Percentiles rank a stretch among this genome's conserved stretches.
These are phyloP conservation scores for Phytophthora crassamura DNA, from an alignment of 352 stramenopile genomes.

Conservation along the genomic window DNA sequence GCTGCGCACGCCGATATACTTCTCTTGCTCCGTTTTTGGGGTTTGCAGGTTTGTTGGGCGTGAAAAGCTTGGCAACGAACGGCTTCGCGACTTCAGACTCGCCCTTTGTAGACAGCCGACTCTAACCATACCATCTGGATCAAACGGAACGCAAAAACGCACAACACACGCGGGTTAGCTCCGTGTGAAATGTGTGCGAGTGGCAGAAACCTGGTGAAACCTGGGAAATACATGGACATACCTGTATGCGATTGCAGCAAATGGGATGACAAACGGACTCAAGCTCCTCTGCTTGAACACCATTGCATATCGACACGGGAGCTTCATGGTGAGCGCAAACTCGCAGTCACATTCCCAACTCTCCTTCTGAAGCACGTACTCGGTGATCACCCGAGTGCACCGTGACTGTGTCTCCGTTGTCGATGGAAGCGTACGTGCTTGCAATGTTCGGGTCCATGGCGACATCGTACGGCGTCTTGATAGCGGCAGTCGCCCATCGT, in stretches of 20 bases:
- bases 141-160: no score
- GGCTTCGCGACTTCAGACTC: no score
- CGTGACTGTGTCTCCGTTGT: no score
- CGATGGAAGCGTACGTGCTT: not conserved
- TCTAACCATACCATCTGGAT: no score
- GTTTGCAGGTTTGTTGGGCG: no score
- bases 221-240: not conserved
- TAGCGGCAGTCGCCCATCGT: not conserved
- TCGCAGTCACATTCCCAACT: conserved; percentile 11
- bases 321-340: conserved; percentile 15
- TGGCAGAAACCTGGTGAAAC: no score
- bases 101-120: no score
- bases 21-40: no score
- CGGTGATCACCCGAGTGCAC: not conserved
- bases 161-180: no score
- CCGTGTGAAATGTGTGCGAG: no score
- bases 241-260: not conserved
- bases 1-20: no score
- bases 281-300: conserved; percentile 4
- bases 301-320: conserved; percentile 15
- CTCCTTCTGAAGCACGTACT: conserved; percentile 8
- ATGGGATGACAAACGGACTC: conserved; percentile 7
- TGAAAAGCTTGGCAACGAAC: no score
- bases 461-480: conserved; percentile 8
- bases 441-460: not conserved